These are phyloP conservation scores for Hypoxylon sp. DNA, from an alignment of 2,329 filamentous ascomycete species.

Conservation along the genomic window DNA sequence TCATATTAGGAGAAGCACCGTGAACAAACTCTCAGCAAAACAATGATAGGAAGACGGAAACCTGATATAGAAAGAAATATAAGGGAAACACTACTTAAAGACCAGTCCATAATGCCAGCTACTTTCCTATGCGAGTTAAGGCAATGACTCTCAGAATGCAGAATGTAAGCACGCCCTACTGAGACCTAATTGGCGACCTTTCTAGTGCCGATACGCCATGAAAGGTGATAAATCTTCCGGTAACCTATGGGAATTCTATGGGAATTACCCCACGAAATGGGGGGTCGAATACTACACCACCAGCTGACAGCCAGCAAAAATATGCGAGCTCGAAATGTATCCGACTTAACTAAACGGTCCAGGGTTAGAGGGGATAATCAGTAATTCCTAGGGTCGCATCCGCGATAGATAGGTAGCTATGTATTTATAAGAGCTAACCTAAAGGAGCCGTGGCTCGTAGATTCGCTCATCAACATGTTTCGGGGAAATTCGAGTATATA, in stretches of 20 bases:
- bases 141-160: background rate
- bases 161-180: too few relatives aligned
- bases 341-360: background rate
- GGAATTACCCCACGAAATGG: background rate
- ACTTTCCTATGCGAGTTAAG: conserved; percentile 7
- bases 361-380: background rate
- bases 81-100: background rate
- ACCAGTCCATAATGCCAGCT: background rate
- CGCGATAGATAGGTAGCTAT: background rate
- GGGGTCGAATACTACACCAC: conserved; percentile 5
- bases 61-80: background rate
- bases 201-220: background rate
- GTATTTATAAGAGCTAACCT: background rate
- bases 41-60: background rate
- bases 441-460: background rate
- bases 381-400: background rate
- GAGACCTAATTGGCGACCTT: conserved; percentile 16
- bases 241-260: too few relatives aligned
- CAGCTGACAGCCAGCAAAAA: background rate
- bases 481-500: conserved; percentile 34
- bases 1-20: conserved; percentile 4
- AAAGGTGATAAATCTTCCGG: conserved; percentile 5
- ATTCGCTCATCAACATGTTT: conserved; percentile 1
- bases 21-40: background rate
- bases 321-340: background rate